Conservation (phyloP, 805 yeast genomes). For the Metschnikowia gelsemii region DNA sequence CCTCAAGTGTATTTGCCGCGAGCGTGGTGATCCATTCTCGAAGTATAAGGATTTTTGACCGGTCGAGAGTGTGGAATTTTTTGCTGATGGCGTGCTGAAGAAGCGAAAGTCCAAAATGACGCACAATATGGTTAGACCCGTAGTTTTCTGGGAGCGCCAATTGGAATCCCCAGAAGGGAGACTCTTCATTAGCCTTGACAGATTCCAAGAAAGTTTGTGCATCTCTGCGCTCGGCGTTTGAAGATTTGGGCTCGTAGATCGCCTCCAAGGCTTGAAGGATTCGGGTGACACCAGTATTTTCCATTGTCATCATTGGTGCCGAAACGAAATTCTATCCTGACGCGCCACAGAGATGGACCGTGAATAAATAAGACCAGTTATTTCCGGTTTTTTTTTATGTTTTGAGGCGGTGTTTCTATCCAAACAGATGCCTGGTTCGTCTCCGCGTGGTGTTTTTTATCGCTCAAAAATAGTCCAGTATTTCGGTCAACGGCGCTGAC, state of each 20-base stretch:
- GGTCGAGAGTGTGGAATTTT: slow-evolving; percentile 54
- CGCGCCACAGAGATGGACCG: no score
- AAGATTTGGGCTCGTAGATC: slow-evolving; percentile 64
- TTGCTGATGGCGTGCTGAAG: slow-evolving; percentile 68
- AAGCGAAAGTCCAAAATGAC: slow-evolving; percentile 87
- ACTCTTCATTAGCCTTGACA: slow-evolving; percentile 73
- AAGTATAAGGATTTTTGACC: slow-evolving; percentile 61
- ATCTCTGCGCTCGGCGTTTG: slow-evolving; percentile 53
- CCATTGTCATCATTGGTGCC: slow-evolving; percentile 45
- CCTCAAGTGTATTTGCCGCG: slow-evolving; percentile 52
- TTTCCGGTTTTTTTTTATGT: neutral
- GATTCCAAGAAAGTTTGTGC: slow-evolving; percentile 69
- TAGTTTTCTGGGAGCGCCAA: slow-evolving; percentile 65
- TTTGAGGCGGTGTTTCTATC: neutral
- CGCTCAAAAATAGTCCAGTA: no score
- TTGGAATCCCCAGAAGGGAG: slow-evolving; percentile 91
- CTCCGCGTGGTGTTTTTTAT: no score
- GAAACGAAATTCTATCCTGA: no score
- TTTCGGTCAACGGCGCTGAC: no score
- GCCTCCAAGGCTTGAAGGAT: slow-evolving; percentile 75
- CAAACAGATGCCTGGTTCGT: neutral
- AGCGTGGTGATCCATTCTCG: slow-evolving; percentile 85
- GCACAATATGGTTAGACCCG: slow-evolving; percentile 61
- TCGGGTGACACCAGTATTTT: slow-evolving; percentile 65
- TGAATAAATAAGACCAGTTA: no score